These are phyloP conservation scores for Cymbopogon citratus DNA, from an alignment of 176 grass and related monocot species.

Conservation along the genomic window DNA sequence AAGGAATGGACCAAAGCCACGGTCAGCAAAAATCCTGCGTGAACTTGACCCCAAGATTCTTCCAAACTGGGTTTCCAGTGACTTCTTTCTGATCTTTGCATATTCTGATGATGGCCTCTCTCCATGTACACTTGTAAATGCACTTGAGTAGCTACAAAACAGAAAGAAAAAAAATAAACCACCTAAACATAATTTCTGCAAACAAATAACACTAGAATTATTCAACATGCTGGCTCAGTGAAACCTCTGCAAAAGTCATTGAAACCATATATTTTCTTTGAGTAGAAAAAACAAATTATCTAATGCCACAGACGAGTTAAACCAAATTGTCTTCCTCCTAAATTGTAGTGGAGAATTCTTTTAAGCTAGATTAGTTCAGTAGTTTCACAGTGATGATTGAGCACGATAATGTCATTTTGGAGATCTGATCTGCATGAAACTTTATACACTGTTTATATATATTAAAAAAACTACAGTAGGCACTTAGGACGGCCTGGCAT, in stretches of 20 bases:
- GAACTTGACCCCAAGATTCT: constrained; percentile 75
- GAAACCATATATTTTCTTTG: neutral
- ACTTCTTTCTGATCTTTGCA: constrained; percentile 87
- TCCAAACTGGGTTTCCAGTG: constrained; percentile 68
- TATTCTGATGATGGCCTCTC: constrained; percentile 81
- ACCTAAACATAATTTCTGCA: neutral
- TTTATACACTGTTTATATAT: neutral
- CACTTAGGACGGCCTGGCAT: neutral
- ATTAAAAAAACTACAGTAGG: neutral
- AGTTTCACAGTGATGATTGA: neutral
- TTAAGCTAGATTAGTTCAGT: neutral
- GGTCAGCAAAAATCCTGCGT: constrained; percentile 53
- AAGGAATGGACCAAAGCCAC: constrained; percentile 75
- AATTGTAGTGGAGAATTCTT: neutral
- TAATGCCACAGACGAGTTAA: neutral
- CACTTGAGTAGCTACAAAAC: constrained; percentile 53
- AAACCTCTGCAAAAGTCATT: neutral
- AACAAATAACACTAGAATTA: neutral
- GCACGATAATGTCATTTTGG: neutral
- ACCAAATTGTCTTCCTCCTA: neutral
- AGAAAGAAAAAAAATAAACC: neutral
- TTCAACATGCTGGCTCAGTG: neutral
- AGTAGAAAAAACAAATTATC: neutral
- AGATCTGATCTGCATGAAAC: neutral
- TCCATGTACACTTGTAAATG: constrained; percentile 81